These are phyloP conservation scores for Rhodotorula graminis DNA, from an alignment of 768 basidiomycete genomes.

Conservation along the genomic window DNA sequence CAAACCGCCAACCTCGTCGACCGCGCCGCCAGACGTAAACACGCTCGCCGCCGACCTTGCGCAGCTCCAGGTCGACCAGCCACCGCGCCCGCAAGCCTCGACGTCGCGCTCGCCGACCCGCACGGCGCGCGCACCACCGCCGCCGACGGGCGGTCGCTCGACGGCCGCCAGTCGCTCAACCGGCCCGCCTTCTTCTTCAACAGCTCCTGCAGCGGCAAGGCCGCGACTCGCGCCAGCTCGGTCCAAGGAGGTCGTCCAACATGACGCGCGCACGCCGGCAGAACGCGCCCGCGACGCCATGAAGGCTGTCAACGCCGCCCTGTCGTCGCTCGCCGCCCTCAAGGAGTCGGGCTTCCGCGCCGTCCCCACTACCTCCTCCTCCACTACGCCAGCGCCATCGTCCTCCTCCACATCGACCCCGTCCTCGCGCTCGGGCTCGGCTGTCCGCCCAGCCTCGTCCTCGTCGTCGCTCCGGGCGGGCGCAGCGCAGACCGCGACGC, in stretches of 20 bases:
- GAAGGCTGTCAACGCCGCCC: constrained; percentile 13
- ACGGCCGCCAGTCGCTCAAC: constrained; percentile 9
- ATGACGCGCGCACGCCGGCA: not conserved
- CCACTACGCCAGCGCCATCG: not conserved
- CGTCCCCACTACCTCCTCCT: not conserved
- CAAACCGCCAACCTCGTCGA: not conserved
- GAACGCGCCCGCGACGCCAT: constrained; percentile 29
- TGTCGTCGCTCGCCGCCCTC: constrained; percentile 12
- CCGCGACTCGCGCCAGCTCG: not conserved
- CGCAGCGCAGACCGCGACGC: constrained; percentile 40
- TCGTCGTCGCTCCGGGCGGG: constrained; percentile 41
- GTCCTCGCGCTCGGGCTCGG: constrained; percentile 33
- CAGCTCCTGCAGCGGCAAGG: not conserved
- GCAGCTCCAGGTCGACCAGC: not conserved
- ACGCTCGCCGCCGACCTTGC: constrained; percentile 4
- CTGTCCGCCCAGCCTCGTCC: constrained; percentile 44
- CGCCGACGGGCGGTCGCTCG: not conserved
- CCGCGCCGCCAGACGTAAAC: constrained; percentile 10
- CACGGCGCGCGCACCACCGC: not conserved
- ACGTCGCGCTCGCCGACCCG: not conserved
- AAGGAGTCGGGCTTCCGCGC: constrained; percentile 26
- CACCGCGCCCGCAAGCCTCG: not conserved
- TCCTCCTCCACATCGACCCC: not conserved
- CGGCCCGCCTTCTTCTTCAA: not conserved
- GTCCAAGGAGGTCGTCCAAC: no score